These are phyloP conservation scores for Hymenoscyphus fraxineus DNA, from an alignment of 2,329 filamentous ascomycete species.

Conservation along the genomic window DNA sequence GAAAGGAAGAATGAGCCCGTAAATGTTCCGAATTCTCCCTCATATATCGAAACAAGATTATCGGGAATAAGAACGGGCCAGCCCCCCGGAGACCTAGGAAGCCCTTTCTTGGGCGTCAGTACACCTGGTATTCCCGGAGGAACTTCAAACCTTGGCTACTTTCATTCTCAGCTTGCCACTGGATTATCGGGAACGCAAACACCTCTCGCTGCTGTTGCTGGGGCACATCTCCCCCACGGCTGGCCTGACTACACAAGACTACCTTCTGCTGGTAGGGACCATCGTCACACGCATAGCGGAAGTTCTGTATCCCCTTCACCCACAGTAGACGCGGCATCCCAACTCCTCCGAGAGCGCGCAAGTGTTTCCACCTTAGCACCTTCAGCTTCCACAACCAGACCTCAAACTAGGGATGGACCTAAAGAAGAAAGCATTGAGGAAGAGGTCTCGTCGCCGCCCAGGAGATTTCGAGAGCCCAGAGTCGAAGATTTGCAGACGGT, in stretches of 20 bases:
- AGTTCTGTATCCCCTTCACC: conserved; percentile 32
- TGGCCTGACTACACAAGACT: conserved; percentile 40
- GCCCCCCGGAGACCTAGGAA: conserved; percentile 44
- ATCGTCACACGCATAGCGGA: conserved; percentile 32
- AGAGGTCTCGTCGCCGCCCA: conserved; percentile 39
- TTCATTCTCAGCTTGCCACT: conserved; percentile 70
- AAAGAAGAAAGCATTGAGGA: conserved; percentile 30
- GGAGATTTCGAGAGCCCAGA: conserved; percentile 65
- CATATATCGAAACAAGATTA: conserved; percentile 41
- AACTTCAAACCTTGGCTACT: conserved; percentile 75
- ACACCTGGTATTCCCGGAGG: conserved; percentile 65
- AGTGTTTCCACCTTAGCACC: conserved; percentile 60
- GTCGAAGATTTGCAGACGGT: conserved; percentile 90
- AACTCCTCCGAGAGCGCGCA: conserved; percentile 51
- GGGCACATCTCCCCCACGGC: conserved; percentile 57
- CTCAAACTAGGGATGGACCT: conserved; percentile 52
- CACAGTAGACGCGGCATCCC: conserved; percentile 41
- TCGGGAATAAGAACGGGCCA: conserved; percentile 32
- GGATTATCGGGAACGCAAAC: conserved; percentile 74
- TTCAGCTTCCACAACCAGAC: conserved; percentile 51
- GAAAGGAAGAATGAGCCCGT: conserved; percentile 33
- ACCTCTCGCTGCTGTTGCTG: conserved; percentile 74
- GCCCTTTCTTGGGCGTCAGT: conserved; percentile 56
- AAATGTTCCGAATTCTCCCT: conserved; percentile 24
- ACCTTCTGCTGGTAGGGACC: conserved; percentile 21